phyloP scores from a whole-genome alignment of 1,284 basidiomycete genomes.

The Ustilago xerochloae region DNA sequence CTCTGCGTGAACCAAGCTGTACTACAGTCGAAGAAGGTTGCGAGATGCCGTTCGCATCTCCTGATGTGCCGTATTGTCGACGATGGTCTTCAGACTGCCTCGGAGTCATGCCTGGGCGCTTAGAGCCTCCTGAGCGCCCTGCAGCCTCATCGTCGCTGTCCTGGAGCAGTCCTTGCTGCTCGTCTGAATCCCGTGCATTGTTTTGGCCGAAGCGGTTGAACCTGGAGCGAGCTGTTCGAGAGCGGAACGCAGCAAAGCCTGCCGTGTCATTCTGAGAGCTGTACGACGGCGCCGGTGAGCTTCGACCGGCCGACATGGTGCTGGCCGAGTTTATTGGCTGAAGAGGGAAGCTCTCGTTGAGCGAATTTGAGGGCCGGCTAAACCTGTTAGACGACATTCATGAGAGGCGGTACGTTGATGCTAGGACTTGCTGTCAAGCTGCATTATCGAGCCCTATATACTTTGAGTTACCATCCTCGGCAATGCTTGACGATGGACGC shows the following conservation, averaged over 20 bases:
- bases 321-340: slow-evolving; percentile 1
- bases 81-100: slow-evolving; percentile 43
- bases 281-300: slow-evolving; percentile 39
- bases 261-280: slow-evolving; percentile 32
- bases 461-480: background rate
- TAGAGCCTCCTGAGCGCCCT: slow-evolving; percentile 3
- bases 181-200: slow-evolving; percentile 43
- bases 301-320: slow-evolving; percentile 39
- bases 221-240: slow-evolving; percentile 32
- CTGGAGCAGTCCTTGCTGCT: slow-evolving; percentile 46
- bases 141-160: slow-evolving; percentile 25
- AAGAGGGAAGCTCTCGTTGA: slow-evolving; percentile 21
- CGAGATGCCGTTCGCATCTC: slow-evolving; percentile 18
- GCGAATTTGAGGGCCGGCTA: slow-evolving; percentile 4
- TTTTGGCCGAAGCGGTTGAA: slow-evolving; percentile 49
- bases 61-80: slow-evolving; percentile 36
- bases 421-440: slow-evolving; percentile 1
- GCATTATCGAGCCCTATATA: background rate
- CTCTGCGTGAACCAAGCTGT: slow-evolving; percentile 29
- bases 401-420: slow-evolving; percentile 1
- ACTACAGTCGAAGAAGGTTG: slow-evolving; percentile 12
- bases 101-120: slow-evolving; percentile 19
- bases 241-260: slow-evolving; percentile 43
- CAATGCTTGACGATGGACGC: too few relatives aligned
- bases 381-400: slow-evolving; percentile 35